Evolutionary conservation across 441 rosid species (phyloP).

Genomic region (Populus hybrid): DNA sequence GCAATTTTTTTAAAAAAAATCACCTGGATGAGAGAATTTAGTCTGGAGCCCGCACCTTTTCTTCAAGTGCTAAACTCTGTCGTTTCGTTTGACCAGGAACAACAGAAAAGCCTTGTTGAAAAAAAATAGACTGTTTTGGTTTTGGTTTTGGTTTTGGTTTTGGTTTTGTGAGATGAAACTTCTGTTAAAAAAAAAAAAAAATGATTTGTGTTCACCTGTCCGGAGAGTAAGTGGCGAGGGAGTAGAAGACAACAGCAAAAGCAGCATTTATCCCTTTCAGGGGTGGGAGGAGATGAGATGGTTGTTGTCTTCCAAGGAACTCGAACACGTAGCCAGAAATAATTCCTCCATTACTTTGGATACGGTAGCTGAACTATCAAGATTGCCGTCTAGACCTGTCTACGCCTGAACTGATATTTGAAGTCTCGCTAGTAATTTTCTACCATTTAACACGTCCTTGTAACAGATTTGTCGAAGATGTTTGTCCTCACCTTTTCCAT

Average conservation of each 20-base stretch:
- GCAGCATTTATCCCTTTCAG: not conserved
- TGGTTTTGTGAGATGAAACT: not conserved
- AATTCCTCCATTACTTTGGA: not conserved
- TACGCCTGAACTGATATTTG: not conserved
- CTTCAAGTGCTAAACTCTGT: not conserved
- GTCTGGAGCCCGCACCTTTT: not conserved
- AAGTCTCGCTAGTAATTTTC: too few species aligned
- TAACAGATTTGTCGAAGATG: not conserved
- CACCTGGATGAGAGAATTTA: not conserved
- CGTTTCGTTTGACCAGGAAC: not conserved
- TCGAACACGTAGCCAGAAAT: not conserved
- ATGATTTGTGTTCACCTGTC: not conserved
- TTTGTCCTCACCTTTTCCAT: not conserved
- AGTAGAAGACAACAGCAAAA: not conserved
- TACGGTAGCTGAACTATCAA: not conserved
- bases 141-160: not conserved
- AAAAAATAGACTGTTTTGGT: too few species aligned
- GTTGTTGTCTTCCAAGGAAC: not conserved
- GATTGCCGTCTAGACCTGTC: not conserved
- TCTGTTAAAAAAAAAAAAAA: too few species aligned
- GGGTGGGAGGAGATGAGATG: too few species aligned
- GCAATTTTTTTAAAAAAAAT: not conserved
- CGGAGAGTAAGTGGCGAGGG: not conserved
- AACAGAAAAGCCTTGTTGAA: not conserved
- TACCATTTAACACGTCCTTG: too few species aligned